Percentiles rank a stretch among this genome's conserved stretches.
Conservation (phyloP, 192 early-diverging fungal genomes). For the Coemansia sp. region DNA sequence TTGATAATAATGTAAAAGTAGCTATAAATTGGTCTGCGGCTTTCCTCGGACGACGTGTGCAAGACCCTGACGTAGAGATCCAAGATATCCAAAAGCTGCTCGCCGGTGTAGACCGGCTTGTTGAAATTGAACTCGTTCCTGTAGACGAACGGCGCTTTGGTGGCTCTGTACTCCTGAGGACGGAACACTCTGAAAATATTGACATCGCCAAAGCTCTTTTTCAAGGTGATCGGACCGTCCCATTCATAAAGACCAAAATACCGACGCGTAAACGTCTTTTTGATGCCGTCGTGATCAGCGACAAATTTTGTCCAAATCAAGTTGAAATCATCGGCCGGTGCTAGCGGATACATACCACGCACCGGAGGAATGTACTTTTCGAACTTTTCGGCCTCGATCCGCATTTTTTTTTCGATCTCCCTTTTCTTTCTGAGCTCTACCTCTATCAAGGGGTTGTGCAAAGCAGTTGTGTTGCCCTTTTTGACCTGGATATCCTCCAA, state of each 20-base stretch:
- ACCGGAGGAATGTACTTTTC: conserved; percentile 2
- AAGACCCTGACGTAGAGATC: conserved; percentile 28
- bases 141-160: background rate
- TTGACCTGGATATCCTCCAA: conserved; percentile 1
- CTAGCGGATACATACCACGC: conserved; percentile 20
- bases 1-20: conserved; percentile 51
- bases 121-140: conserved; percentile 34
- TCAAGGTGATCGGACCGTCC: background rate
- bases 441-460: conserved; percentile 43
- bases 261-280: conserved; percentile 27
- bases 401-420: background rate
- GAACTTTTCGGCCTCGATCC: background rate
- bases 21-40: background rate
- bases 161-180: background rate
- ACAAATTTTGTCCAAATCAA: conserved; percentile 15
- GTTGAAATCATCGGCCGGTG: conserved; percentile 19
- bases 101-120: conserved; percentile 4
- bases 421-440: background rate
- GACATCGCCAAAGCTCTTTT: background rate
- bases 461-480: background rate
- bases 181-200: conserved; percentile 15
- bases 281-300: conserved; percentile 19
- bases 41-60: background rate
- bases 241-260: conserved; percentile 1
- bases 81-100: conserved; percentile 19